Percentiles rank a stretch among this genome's conserved stretches.
These are phyloP conservation scores for Ampelomyces quisqualis DNA, from an alignment of 2,329 filamentous ascomycete species.

Conservation along the genomic window DNA sequence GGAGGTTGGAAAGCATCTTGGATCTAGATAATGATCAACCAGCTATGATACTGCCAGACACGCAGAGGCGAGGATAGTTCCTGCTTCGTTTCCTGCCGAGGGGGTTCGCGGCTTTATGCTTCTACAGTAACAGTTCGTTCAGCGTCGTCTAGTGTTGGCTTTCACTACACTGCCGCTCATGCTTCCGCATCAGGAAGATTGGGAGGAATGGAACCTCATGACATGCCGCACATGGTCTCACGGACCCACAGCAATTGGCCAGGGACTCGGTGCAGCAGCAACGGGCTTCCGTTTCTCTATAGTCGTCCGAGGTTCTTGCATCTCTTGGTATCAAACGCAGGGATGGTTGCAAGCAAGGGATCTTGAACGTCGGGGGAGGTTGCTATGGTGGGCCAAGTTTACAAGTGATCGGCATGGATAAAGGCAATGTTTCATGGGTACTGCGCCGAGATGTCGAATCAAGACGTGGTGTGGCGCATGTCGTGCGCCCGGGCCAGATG, in stretches of 20 bases:
- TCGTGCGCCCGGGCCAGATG: constrained; percentile 9
- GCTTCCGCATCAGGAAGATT: constrained; percentile 3
- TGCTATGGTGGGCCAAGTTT: constrained; percentile 3
- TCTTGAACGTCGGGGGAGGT: constrained; percentile 7
- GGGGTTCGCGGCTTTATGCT: background rate
- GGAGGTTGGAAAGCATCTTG: constrained; percentile 29
- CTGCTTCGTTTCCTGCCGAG: background rate
- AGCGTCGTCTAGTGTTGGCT: background rate
- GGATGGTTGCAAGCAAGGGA: constrained; percentile 3
- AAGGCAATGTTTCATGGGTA: constrained; percentile 3
- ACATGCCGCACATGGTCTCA: constrained; percentile 9
- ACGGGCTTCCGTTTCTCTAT: constrained; percentile 2
- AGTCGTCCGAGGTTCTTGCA: constrained; percentile 5
- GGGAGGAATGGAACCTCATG: constrained; percentile 7
- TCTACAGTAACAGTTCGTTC: background rate
- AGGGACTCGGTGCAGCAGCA: background rate
- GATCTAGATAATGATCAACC: too few species aligned
- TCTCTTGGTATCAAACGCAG: background rate
- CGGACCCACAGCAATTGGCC: constrained; percentile 7
- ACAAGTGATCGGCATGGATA: constrained; percentile 7
- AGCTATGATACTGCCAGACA: too few species aligned
- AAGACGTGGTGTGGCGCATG: constrained; percentile 2
- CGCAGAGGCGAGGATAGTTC: background rate
- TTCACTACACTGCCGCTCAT: background rate
- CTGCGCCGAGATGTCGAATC: constrained; percentile 4